Conservation (phyloP, 495 filamentous ascomycete species). For the Aspergillus incahuasiensis region DNA sequence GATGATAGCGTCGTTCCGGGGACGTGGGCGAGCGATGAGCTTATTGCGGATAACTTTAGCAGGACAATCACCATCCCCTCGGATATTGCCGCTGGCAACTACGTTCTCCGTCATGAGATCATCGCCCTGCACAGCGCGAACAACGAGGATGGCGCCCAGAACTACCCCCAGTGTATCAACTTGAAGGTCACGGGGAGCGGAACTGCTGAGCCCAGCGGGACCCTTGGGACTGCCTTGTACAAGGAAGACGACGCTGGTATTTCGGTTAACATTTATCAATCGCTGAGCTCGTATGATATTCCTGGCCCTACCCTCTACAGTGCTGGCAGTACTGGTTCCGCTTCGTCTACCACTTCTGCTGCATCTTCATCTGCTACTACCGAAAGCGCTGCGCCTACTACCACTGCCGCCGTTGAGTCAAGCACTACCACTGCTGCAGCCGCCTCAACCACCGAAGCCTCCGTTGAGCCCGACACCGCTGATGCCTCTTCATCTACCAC, state of each 20-base stretch:
- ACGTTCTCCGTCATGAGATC: slow-evolving; percentile 75
- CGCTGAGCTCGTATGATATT: neutral
- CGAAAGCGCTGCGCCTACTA: too few relatives aligned
- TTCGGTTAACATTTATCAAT: neutral
- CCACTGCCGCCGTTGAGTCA: too few relatives aligned
- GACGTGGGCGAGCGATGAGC: slow-evolving; percentile 59
- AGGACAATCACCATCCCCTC: slow-evolving; percentile 64
- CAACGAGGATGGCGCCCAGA: slow-evolving; percentile 58
- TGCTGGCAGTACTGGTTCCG: too few relatives aligned
- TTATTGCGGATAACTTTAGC: slow-evolving; percentile 59
- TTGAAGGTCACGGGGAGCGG: slow-evolving; percentile 62
- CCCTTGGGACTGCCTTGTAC: slow-evolving; percentile 56
- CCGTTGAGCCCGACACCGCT: too few relatives aligned
- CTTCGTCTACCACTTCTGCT: too few relatives aligned
- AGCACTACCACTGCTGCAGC: too few relatives aligned
- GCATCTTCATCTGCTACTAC: too few relatives aligned
- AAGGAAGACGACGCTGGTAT: slow-evolving; percentile 17
- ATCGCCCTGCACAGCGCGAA: too few relatives aligned
- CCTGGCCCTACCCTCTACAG: neutral
- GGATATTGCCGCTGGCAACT: slow-evolving; percentile 61
- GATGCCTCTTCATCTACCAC: too few relatives aligned
- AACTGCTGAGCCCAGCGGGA: slow-evolving; percentile 50
- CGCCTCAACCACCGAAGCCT: too few relatives aligned
- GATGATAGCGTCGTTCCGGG: slow-evolving; percentile 36
- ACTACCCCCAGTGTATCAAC: slow-evolving; percentile 75